A percentile compares a stretch with the other conserved stretches of the same genome.
These are phyloP conservation scores for Cladosporium sp. DNA, from an alignment of 2,329 filamentous ascomycete genomes.

Conservation along the genomic window DNA sequence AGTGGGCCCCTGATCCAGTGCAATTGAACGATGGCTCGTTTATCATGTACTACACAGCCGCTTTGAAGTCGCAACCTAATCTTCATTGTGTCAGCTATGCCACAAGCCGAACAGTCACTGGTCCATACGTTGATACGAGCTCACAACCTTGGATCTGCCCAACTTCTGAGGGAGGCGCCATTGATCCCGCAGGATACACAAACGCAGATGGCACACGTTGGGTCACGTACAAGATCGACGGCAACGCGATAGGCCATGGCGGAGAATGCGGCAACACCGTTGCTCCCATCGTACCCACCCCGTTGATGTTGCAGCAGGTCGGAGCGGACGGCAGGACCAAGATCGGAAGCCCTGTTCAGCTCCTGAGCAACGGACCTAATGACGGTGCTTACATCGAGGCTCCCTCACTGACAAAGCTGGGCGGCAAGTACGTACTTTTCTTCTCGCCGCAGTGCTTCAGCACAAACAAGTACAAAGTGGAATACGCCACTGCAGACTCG, in stretches of 20 bases:
- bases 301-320: constrained; percentile 29
- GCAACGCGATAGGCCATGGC: constrained; percentile 26
- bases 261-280: constrained; percentile 26
- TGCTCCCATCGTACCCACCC: constrained; percentile 20
- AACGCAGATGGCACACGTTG: constrained; percentile 22
- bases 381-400: constrained; percentile 32
- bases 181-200: constrained; percentile 26
- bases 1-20: constrained; percentile 58
- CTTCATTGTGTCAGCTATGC: constrained; percentile 29
- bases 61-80: constrained; percentile 17
- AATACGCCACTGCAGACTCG: constrained; percentile 24
- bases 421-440: constrained; percentile 29
- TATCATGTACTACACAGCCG: constrained; percentile 29
- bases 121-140: constrained; percentile 26
- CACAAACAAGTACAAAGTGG: constrained; percentile 25
- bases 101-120: constrained; percentile 21
- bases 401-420: constrained; percentile 24
- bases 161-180: constrained; percentile 23
- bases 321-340: constrained; percentile 23
- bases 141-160: constrained; percentile 25
- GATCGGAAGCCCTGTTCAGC: constrained; percentile 20
- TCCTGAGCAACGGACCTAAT: constrained; percentile 24
- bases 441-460: constrained; percentile 29
- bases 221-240: constrained; percentile 29
- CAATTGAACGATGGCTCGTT: constrained; percentile 31